phyloP scores from a whole-genome alignment of 345 rosid genomes.

The Lumnitzera racemosa region DNA sequence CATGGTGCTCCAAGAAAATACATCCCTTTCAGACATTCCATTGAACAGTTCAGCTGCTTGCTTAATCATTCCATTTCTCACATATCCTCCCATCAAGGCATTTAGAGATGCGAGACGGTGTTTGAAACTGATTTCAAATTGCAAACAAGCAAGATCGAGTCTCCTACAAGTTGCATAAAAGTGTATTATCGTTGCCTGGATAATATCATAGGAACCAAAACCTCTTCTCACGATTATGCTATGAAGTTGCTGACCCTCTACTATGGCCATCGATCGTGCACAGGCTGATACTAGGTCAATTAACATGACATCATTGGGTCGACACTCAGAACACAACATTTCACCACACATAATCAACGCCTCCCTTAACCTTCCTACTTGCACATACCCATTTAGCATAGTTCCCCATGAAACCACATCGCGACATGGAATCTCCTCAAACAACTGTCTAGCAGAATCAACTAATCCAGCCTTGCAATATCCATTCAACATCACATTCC shows the following conservation, averaged over 20 bases:
- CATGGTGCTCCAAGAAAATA: constrained; percentile 76
- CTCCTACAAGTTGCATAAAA: constrained; percentile 52
- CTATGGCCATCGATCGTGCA: constrained; percentile 25
- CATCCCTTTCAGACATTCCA: constrained; percentile 60
- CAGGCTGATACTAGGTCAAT: constrained; percentile 75
- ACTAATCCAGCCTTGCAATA: constrained; percentile 62
- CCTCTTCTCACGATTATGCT: constrained; percentile 42
- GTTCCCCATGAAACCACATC: constrained; percentile 86
- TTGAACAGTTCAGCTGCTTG: constrained; percentile 48
- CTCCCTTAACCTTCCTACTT: constrained; percentile 36
- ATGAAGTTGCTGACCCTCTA: constrained; percentile 64
- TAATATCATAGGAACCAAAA: constrained; percentile 49
- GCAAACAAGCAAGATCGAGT: constrained; percentile 47
- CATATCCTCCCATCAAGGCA: constrained; percentile 58
- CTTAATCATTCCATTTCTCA: constrained; percentile 51
- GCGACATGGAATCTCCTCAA: constrained; percentile 43
- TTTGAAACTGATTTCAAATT: constrained; percentile 42
- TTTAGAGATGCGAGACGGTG: constrained; percentile 59
- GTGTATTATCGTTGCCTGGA: constrained; percentile 66
- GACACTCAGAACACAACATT: constrained; percentile 43
- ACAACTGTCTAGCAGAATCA: constrained; percentile 47
- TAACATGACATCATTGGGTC: constrained; percentile 57
- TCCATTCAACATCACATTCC: constrained; percentile 92
- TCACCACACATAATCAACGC: constrained; percentile 44
- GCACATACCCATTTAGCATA: constrained; percentile 52